Base-by-base conservation (phyloP, 768 basidiomycete genomes). In the Sarcodon aspratus region DNA sequence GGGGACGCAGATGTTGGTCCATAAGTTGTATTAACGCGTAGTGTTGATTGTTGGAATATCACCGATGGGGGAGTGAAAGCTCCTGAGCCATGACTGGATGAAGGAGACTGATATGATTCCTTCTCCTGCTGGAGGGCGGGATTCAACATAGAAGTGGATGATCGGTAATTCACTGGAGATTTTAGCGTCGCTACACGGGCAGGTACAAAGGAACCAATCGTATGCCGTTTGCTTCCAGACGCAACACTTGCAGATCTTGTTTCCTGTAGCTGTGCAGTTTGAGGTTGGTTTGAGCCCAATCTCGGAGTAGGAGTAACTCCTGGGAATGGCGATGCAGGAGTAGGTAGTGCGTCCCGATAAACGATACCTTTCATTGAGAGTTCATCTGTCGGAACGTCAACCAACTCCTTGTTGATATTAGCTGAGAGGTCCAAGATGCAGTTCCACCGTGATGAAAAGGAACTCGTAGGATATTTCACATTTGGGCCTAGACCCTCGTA, bases 401-500 rank as follows among this genome's bases (percentile, higher is more conserved):
- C 21, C 45, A 32, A 35, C 40, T 56, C 52, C 54, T 56, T 54
- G 51, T 63, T 54, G 55, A 56, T 45, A 57, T 63, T 3, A 73
- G 57, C 1, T 13, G 75, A 66, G n/a, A 96, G 71, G 61, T 94
- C 89, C 15, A 96, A 77, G 1, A 88, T 70, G 55, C 90, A 93
- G 54, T 90, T 95, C 93, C 93, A 96, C 32, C 82, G 71, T 1
- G 92, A 93, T 0, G 81, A 77, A 63, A 93, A 96, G 0, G 78
- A 71, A 10, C 66, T 68, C 7, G 92, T 89, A 0, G 85, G 89
- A 55, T 80, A 88, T 1, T 46, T 32, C 31, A 33, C 38, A n/a
- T 9, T 43, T 12, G 15, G 13, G n/a, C 36, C 44, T 13, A 34
- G 36, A 15, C 15, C 40, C 3, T 64, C 63, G 57, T 61, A 86